Evolutionary conservation across 768 basidiomycete genomes (phyloP), one percentile per base, ranked within the genome.

Genomic region (Gelatoporia subvermispora): DNA sequence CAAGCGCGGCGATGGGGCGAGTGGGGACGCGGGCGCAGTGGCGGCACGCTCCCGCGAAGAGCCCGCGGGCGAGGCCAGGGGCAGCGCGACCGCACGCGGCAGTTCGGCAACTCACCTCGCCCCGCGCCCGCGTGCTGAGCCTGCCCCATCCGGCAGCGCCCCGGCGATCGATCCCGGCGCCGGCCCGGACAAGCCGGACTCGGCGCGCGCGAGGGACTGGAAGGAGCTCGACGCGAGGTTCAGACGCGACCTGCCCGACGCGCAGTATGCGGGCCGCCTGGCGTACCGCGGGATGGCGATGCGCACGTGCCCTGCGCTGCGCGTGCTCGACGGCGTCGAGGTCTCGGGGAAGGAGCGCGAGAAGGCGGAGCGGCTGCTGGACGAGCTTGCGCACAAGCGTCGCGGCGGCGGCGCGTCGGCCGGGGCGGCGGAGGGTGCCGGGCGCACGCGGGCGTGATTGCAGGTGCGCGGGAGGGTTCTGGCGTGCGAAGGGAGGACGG

Each of bases 211-310:
- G 38, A 41, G 52, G n/a, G 54, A 54, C 34, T 96, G 92, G 91
- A 72, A 80, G 57, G 83, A 83, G 55, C 70, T 90, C 65, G 95
- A 97, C 68, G 70, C 72, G 15, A 85, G 85, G 61, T 97, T 94
- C 75, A 82, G 94, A 17, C 84, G 87, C 62, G 85, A 88, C 54
- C 76, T 99, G 42, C 94, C 95, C 42, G 89, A 97, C 68, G 84
- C 79, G 43, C 79, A 78, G 65, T 97, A 97, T 64, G 79, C 88
- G 41, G 88, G 88, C 20, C 81, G 95, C 35, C 73, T 94, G 25
- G 88, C 82, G 39, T 98, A 97, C 69, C 84, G 95, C 39, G 93
- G 93, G 35, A 72, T 93, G 48, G 73, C 95, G 41, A 92, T 94
- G 88, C 70, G 81, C 21, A 81, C 78, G 25, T 91, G 88, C 62